Evolutionary conservation across 805 yeast species (phyloP).

Genomic region (Saturnispora gosingensis): DNA sequence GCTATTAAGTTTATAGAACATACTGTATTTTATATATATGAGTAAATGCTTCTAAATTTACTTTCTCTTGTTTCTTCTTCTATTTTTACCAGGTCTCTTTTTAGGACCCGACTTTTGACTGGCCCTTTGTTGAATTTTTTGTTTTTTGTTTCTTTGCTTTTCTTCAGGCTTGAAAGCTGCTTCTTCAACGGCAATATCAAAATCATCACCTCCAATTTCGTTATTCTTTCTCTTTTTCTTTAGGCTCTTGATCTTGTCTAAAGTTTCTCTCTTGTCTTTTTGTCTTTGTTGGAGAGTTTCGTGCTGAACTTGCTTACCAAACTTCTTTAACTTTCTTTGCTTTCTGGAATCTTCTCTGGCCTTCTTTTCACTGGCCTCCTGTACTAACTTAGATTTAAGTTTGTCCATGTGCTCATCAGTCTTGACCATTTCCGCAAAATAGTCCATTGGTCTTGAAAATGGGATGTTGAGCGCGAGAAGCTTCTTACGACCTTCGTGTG

Average conservation of each 20-base stretch:
- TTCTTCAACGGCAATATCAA: constrained; percentile 89
- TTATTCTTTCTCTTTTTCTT: constrained; percentile 78
- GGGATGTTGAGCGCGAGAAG: constrained; percentile 67
- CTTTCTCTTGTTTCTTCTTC: constrained; percentile 31
- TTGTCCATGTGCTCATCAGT: constrained; percentile 97
- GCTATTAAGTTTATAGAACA: constrained; percentile 1
- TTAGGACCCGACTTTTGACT: constrained; percentile 38
- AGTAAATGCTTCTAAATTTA: constrained; percentile 2
- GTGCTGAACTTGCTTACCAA: constrained; percentile 93
- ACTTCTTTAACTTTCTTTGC: constrained; percentile 91
- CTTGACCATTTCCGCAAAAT: constrained; percentile 97
- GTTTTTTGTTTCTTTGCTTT: constrained; percentile 42
- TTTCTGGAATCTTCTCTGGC: constrained; percentile 89
- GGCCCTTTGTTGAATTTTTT: constrained; percentile 33
- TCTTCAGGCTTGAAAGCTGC: constrained; percentile 46
- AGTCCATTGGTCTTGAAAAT: constrained; percentile 88
- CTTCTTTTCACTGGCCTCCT: constrained; percentile 71
- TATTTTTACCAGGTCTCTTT: constrained; percentile 47
- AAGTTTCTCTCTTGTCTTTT: constrained; percentile 81
- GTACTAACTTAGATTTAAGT: constrained; percentile 68
- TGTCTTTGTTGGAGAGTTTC: constrained; percentile 91
- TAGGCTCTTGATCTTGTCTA: constrained; percentile 84
- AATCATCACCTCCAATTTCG: constrained; percentile 64
- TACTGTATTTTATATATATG: background rate
- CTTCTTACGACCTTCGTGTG: constrained; percentile 56